Base-by-base conservation (phyloP, 192 early-diverging fungal species). In the Jimgerdemannia flammicorona region DNA sequence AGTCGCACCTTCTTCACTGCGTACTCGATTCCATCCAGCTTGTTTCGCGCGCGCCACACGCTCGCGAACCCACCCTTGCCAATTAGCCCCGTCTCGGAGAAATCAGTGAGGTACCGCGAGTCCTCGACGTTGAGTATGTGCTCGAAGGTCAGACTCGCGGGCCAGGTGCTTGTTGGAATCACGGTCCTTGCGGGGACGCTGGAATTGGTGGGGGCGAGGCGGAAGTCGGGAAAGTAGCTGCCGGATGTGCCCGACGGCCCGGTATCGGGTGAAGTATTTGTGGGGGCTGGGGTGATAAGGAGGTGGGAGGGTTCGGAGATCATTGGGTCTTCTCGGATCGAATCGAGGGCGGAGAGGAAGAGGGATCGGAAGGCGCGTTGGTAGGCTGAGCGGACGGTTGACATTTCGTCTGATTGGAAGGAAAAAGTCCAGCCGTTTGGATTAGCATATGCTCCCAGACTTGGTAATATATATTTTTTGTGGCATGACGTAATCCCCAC, bases 41-140 rank as follows among this genome's bases (percentile, higher is more conserved):
- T 90, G 80, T 99, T 96, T 43, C 90, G 80, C n/a, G 90, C 94
- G 68, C 91, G 84, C 73, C 80, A 93, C 3, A 97, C 98, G 43
- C 84, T 88, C 8, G 97, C 98, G 84, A 98, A 99, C 3, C 96
- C 98, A 64, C 98, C 98, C 70, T 90, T 88, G 7, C 98, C 98
- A 17, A 99, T 86, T 39, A 88, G 82, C 11, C 84, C 77, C 11
- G 97, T 73, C 80, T 98, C 92, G 10, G 86, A 75, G 87, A 97
- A 97, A 78, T 98, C 95, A 74, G 92, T 90, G 43, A 84, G 77
- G 81, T 96, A 98, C 10, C 95, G 87, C 40, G 90, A 89, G 64
- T 82, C 83, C 3, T 89, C 85, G 3, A 88, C 70, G 49, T 89
- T 89, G 18, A 91, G 82, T 65, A 89, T 78, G 42, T 88, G 86